These are phyloP conservation scores for Tolypocladium amazonense DNA, from an alignment of 2,329 filamentous ascomycete genomes.

Conservation along the genomic window DNA sequence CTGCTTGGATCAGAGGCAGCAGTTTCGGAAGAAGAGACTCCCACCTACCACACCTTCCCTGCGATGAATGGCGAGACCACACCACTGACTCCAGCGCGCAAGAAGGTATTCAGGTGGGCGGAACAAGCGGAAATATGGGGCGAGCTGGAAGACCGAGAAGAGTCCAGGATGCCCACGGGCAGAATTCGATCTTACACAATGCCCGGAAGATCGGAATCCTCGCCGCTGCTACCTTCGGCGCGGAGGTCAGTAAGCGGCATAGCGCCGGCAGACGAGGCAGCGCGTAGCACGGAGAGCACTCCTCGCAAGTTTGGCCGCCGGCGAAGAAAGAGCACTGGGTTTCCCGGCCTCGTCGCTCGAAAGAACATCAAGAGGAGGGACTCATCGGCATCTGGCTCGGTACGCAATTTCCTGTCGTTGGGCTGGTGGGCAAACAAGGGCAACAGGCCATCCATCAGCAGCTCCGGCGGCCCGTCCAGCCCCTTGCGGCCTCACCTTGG, in stretches of 20 bases:
- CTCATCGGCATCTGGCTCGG: slow-evolving; percentile 35
- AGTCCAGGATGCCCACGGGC: slow-evolving; percentile 26
- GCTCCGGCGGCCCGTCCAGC: slow-evolving; percentile 2
- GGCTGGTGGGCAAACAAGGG: slow-evolving; percentile 36
- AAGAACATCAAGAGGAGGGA: slow-evolving; percentile 27
- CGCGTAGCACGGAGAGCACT: slow-evolving; percentile 18
- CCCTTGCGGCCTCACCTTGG: slow-evolving; percentile 7
- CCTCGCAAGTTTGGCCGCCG: slow-evolving; percentile 26
- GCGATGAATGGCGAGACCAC: slow-evolving; percentile 25
- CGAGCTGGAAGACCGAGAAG: slow-evolving; percentile 67
- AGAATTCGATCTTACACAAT: slow-evolving; percentile 39
- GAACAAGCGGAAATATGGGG: slow-evolving; percentile 80
- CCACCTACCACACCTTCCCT: slow-evolving; percentile 38
- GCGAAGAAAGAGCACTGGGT: slow-evolving; percentile 49
- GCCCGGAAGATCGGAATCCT: slow-evolving; percentile 28
- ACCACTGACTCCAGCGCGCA: slow-evolving; percentile 28
- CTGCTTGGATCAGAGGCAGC: slow-evolving; percentile 37
- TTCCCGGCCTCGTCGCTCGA: slow-evolving; percentile 49
- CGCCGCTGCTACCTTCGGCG: slow-evolving; percentile 25
- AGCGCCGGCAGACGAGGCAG: slow-evolving; percentile 14
- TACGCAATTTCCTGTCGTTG: slow-evolving; percentile 42
- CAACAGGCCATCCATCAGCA: slow-evolving; percentile 5
- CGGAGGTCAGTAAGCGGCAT: slow-evolving; percentile 20
- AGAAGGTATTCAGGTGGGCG: slow-evolving; percentile 43
- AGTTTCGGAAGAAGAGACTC: slow-evolving; percentile 29